Base-by-base conservation (phyloP, 768 basidiomycete species). In the Mycena epipterygia region DNA sequence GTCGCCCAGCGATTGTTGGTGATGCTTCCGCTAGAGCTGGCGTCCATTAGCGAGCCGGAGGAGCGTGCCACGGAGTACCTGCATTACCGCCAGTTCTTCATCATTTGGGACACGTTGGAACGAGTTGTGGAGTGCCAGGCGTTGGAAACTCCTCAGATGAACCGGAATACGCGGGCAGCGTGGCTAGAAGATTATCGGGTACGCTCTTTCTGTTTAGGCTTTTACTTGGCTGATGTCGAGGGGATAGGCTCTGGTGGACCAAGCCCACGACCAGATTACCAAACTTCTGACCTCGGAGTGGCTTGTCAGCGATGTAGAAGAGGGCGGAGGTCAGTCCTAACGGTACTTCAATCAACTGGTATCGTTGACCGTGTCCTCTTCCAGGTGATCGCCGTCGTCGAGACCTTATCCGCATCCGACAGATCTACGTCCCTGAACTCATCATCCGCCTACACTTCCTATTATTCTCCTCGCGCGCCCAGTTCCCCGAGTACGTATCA, bases 351-450 rank as follows among this genome's bases (percentile, higher is more conserved):
- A 44, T 21, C 25, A 5, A 11, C 27, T 57, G 23, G 52, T 48
- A 16, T 49, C 67, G 60, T 16, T 60, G 62, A 52, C 39, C 64
- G 29, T 74, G 55, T 29, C 51, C 56, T 32, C 5, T 23, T 62
- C 13, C 48, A 87, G 89, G 81, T 46, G 87, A 90, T 53, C 86
- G 86, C 9, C 86, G 93, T 30, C 84, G 84, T 27, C 83, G 84
- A 25, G 95, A 97, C 70, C 87, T 97, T 52, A 81, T 88, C 16
- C 89, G 93, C n/a, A 93, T 97, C 59, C 90, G 96, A 46, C 92
- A 96, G 75, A 90, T 97, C 33, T 97, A 93, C 79, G 84, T 98
- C 29, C 97, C 96, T 0, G 96, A 98, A 78, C 86, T 98, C 25
- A 89, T 98, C 74, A 86, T 98, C 72, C 90, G 95, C 25, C 82